Evolutionary conservation across 805 yeast species (phyloP).

Genomic region (Candida chilensis): DNA sequence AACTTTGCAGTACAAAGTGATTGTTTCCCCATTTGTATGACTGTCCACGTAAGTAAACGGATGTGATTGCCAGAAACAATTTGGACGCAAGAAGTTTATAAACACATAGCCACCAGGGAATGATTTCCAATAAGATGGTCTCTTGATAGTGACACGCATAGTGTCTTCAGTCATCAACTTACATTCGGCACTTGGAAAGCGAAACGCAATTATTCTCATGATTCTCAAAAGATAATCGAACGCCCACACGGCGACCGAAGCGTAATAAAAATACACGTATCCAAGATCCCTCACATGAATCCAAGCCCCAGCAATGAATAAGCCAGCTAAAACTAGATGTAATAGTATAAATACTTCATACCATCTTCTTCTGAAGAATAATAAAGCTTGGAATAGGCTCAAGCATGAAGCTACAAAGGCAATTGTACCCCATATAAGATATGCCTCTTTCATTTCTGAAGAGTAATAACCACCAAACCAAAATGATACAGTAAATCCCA

Average conservation of each 20-base stretch:
- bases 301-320: constrained; percentile 43
- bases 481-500: constrained; percentile 32
- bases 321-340: constrained; percentile 48
- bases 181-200: constrained; percentile 47
- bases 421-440: constrained; percentile 17
- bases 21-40: too few relatives aligned
- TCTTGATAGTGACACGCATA: constrained; percentile 20
- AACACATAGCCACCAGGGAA: neutral
- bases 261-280: constrained; percentile 42
- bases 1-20: too few relatives aligned
- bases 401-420: too few relatives aligned
- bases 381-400: constrained; percentile 32
- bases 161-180: constrained; percentile 17
- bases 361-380: constrained; percentile 29
- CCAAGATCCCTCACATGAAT: constrained; percentile 33
- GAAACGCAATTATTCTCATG: constrained; percentile 46
- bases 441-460: constrained; percentile 11
- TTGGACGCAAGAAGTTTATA: neutral
- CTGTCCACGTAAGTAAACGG: neutral
- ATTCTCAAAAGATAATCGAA: constrained; percentile 55
- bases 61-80: neutral
- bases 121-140: constrained; percentile 4
- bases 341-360: constrained; percentile 50
- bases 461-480: too few relatives aligned
- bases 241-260: constrained; percentile 59